Conservation (phyloP, 2,329 filamentous ascomycete genomes). For the Erysiphe neolycopersici region DNA sequence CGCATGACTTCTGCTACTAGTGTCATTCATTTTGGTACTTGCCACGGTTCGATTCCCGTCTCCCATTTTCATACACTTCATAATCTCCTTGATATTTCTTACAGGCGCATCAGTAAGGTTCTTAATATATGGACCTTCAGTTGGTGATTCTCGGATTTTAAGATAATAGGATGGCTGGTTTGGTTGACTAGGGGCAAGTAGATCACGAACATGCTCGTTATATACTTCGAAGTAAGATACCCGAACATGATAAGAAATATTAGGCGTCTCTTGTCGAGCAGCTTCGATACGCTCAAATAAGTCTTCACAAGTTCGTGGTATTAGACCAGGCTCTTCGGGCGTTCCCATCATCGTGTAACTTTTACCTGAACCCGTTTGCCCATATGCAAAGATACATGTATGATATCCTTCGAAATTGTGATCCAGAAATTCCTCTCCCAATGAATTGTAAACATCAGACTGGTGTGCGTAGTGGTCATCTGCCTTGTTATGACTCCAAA, state of each 20-base stretch:
- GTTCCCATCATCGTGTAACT: conserved; percentile 97
- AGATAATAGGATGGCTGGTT: conserved; percentile 70
- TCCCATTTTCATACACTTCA: conserved; percentile 72
- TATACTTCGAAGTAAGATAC: conserved; percentile 99
- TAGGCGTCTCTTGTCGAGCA: conserved; percentile 46
- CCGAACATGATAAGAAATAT: conserved; percentile 88
- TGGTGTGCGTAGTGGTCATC: conserved; percentile 79
- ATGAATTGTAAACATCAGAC: conserved; percentile 75
- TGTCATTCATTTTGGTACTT: conserved; percentile 98
- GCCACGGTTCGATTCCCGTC: conserved; percentile 72
- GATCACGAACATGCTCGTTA: conserved; percentile 92
- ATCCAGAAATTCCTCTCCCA: conserved; percentile 91
- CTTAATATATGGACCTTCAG: conserved; percentile 89
- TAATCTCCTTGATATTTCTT: conserved; percentile 60
- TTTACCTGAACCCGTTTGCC: conserved; percentile 91
- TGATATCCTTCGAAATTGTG: conserved; percentile 99
- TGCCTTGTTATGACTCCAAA: conserved; percentile 68
- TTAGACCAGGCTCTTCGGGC: conserved; percentile 63
- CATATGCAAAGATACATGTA: conserved; percentile 96
- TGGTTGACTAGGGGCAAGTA: conserved; percentile 46
- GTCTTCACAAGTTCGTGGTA: conserved; percentile 85
- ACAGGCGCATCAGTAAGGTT: conserved; percentile 86
- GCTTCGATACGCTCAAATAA: conserved; percentile 80
- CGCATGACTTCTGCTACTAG: conserved; percentile 80
- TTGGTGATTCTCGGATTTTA: conserved; percentile 88